phyloP scores from a whole-genome alignment of 2,329 filamentous ascomycete genomes.

The Fusarium sp. region DNA sequence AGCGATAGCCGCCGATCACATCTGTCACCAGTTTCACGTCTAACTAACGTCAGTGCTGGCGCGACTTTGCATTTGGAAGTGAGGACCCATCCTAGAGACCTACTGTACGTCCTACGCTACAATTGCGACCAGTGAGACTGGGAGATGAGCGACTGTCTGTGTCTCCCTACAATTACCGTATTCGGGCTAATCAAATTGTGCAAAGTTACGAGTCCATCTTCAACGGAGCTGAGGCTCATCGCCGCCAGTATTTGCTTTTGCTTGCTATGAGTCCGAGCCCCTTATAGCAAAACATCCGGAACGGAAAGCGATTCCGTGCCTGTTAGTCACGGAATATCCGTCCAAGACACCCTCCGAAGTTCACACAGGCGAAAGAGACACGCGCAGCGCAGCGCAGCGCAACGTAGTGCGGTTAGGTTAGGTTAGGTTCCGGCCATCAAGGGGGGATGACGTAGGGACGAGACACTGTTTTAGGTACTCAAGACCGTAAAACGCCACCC shows the following conservation, averaged over 20 bases:
- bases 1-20: constrained; percentile 15
- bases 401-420: not conserved
- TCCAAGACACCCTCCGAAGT: not conserved
- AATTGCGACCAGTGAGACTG: not conserved
- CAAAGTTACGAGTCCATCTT: not conserved
- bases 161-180: not conserved
- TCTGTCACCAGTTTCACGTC: constrained; percentile 9
- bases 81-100: not conserved
- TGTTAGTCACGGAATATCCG: not conserved
- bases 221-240: constrained; percentile 1
- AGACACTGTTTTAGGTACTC: constrained; percentile 9
- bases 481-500: constrained; percentile 16
- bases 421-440: not conserved
- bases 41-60: not conserved
- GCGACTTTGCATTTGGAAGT: not conserved
- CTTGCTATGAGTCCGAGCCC: not conserved
- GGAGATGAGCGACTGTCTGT: not conserved
- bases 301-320: not conserved
- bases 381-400: not conserved
- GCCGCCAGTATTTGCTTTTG: constrained; percentile 1
- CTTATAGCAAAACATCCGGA: constrained; percentile 1
- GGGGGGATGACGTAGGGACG: not conserved
- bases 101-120: not conserved
- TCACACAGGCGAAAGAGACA: not conserved
- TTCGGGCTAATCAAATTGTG: not conserved